Base-by-base conservation (phyloP, 176 grass and related monocot species). In the Oryza meridionalis region DNA sequence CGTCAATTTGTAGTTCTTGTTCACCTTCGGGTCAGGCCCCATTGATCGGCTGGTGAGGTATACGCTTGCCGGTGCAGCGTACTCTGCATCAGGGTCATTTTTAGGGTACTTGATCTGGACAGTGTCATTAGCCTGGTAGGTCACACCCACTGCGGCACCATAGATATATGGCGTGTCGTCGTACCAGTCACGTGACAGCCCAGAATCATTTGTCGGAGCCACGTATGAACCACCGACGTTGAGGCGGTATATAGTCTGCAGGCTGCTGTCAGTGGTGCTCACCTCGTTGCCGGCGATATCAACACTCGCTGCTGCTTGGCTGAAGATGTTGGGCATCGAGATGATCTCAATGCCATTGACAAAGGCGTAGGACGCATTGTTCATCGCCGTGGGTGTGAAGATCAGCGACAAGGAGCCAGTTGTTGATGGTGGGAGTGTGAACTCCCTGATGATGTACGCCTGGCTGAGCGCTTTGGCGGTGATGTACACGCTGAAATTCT, bases 341-440 rank as follows among this genome's bases (percentile, higher is more conserved):
- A 90, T 50, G 73, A 95, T 77, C 93, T 95, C 90, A 49, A 95
- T 95, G 61, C 93, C 93, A 0, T 92, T 95, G 49, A 95, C 70
- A 75, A 92, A 95, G 26, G 93, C 93, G 63, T 92, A 95, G 22
- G 93, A 95, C 13, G 85, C 90, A 11, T 95, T 90, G 26, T 95
- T 84, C 85, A 90, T 84, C 8, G 86, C 90, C 0, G 88, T 79
- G 4, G 93, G 90, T 9, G 72, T 87, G 86, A 95, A 95, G 11
- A 88, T 92, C 22, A 92, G 88, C 14, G 82, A 86, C 45, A 95
- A 44, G 4, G 75, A 64, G 38, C 86, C 93, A 40, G 67, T 53
- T 0, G 51, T 70, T 7, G 67, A 43, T 3, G 78, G 73, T 0
- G 87, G 89, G 9, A 97, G 73, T 0, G 89, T 81, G 82, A 88